Evolutionary conservation across 2,329 filamentous ascomycete species (phyloP).

Genomic region (Emydomyces testavorans): DNA sequence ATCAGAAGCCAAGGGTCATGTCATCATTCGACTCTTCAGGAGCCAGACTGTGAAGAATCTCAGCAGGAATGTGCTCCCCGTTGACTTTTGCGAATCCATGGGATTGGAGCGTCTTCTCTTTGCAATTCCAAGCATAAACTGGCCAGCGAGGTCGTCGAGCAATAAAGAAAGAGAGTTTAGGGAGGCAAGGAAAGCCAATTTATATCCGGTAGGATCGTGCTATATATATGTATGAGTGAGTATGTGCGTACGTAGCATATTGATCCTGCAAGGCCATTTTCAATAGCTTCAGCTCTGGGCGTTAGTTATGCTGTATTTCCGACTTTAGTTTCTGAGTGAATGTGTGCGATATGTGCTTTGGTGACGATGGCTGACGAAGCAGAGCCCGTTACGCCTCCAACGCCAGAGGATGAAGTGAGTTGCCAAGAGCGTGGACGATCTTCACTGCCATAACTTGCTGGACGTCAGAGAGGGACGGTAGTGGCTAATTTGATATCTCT

Average conservation of each 20-base stretch:
- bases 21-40: neutral
- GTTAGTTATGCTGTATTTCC: neutral
- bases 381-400: neutral
- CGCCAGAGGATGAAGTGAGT: neutral
- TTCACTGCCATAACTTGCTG: neutral
- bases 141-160: neutral
- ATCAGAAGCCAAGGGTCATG: neutral
- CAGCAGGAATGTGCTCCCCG: neutral
- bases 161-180: neutral
- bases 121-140: neutral
- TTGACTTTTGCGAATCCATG: too few relatives aligned
- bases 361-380: conserved; percentile 2
- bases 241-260: too few relatives aligned
- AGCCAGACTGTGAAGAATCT: neutral
- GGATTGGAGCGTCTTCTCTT: neutral
- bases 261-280: too few relatives aligned
- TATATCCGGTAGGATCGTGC: too few relatives aligned
- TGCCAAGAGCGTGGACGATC: neutral
- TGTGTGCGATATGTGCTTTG: neutral
- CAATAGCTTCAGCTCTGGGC: too few relatives aligned
- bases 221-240: too few relatives aligned
- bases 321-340: neutral
- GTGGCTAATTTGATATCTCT: too few relatives aligned
- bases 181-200: neutral
- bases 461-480: too few relatives aligned